Evolutionary conservation across 75 land plant species (phyloP), one percentile per base, ranked within the genome.

Genomic region (Pinus albicaulis): DNA sequence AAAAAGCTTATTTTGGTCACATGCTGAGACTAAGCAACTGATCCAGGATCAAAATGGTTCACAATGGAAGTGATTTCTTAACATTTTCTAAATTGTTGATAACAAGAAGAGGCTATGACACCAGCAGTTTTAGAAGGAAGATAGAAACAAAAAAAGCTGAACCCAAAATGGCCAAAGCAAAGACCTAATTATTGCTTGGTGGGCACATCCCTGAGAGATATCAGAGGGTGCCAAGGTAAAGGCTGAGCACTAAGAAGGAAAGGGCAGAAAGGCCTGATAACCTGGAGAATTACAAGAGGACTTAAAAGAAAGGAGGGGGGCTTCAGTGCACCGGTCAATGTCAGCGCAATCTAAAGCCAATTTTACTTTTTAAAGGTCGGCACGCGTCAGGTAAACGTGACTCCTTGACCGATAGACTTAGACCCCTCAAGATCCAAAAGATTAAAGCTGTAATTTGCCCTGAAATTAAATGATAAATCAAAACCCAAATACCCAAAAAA

Each of bases 271-370:
- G 23, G 23, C 24, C 71, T 68, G 22, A 22, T 28, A 20, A 31
- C 31, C 34, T 7, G 19, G 16, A 17, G 19, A 20, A 17, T 38
- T 16, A 6, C 7, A 20, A n/a, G 52, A 41, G 71, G 7, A n/a
- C 71, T 68, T 68, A 68, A 19, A 68, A 38, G 23, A 38, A 12
- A 68, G 14, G 41, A 41, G 10, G 19, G 41, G 14, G 71, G 38
- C 71, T 68, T 11, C 4, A 38, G 71, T 41, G 44, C 71, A 68
- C 53, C 48, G 23, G 71, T 68, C 71, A 68, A 41, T 38, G 48
- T 38, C 44, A 64, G 19, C 25, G 41, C 68, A 34, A 64, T 31
- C 31, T 64, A 64, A 48, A 48, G 53, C 53, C 53, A 48, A 48
- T 48, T 10, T 48, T 48, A 48, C 53, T 48, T 48, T 48, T 48